Evolutionary conservation across 2,329 filamentous ascomycete species (phyloP).

Genomic region (Juglanconis sp.): DNA sequence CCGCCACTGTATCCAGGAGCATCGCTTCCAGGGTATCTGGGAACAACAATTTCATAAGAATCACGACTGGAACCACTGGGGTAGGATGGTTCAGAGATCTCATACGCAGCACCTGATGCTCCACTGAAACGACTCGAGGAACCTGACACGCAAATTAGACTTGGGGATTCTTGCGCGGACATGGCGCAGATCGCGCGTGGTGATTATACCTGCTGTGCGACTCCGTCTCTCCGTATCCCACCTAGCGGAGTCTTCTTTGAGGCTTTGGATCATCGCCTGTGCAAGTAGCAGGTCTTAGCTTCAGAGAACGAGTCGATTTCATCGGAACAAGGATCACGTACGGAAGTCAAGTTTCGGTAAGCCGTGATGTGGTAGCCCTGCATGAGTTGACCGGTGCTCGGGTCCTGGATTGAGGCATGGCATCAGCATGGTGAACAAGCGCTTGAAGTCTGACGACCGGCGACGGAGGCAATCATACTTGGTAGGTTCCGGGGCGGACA

Average conservation of each 20-base stretch:
- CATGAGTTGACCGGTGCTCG: constrained; percentile 59
- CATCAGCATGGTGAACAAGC: constrained; percentile 7
- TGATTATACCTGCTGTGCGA: constrained; percentile 56
- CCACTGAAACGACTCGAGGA: constrained; percentile 38
- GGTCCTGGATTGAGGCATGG: constrained; percentile 11
- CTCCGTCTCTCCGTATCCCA: constrained; percentile 60
- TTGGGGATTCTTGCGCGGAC: constrained; percentile 41
- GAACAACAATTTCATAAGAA: constrained; percentile 35
- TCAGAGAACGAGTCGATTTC: background rate
- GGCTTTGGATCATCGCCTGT: constrained; percentile 62
- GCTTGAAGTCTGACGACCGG: background rate
- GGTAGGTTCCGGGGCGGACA: constrained; percentile 70
- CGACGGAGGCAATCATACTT: constrained; percentile 50
- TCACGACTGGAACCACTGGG: constrained; percentile 15
- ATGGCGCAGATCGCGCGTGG: constrained; percentile 48
- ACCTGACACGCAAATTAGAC: constrained; percentile 59
- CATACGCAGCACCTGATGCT: constrained; percentile 23
- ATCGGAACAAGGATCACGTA: constrained; percentile 41
- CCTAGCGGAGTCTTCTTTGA: constrained; percentile 59
- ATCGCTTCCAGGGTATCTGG: constrained; percentile 50
- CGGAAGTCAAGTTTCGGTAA: constrained; percentile 74
- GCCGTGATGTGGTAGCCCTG: constrained; percentile 76
- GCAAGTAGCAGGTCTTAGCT: background rate
- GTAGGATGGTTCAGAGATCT: constrained; percentile 10
- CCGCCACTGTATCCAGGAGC: constrained; percentile 44